Evolutionary conservation across 2,329 filamentous ascomycete genomes (phyloP), one percentile per base, ranked within the genome.

Genomic region (Alternaria incomplexa): DNA sequence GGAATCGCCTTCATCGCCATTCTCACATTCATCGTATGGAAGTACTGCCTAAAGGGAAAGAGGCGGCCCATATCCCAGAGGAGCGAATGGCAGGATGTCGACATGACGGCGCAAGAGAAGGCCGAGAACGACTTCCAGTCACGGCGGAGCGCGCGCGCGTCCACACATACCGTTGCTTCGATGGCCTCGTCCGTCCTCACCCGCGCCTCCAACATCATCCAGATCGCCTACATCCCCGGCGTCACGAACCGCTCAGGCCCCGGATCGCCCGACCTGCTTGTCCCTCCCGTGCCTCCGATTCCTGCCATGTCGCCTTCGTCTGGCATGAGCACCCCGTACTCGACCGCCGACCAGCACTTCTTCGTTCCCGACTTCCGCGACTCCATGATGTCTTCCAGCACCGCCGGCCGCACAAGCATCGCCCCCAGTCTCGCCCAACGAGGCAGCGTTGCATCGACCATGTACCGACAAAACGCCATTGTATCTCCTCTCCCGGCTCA

Each of bases 171-270:
- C n/a, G 90, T 95, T 58, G 88, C 91, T 74, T 98, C 95, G 12
- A 93, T 99, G 77, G 96, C 96, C 15, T 97, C 94, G 10, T 98
- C 95, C 25, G 93, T 98, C 62, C 87, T 97, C 64, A 98, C 96
- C 17, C 90, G 96, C 65, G 96, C 96, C 52, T 98, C 96, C 75
- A 99, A 99, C 83, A 95, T 99, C 78, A 99, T 99, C 74, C 96
- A 98, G 82, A 99, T 99, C 81, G 96, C 96, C 59, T 99, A 98
- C 80, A 98, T 99, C 69, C 96, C 96, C 13, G 96, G 96, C 63
- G 94, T 98, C 73, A 97, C 93, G 64, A 97, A 97, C 82, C 89
- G 95, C 70, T 93, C 94, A 12, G 90, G 90, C 8, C 91, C 92
- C 6, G 90, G 91, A n/a, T 95, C 93, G 1, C 92, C 93, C 4